Conservation (phyloP, 192 early-diverging fungal genomes). For the Martensiomyces pterosporus region DNA sequence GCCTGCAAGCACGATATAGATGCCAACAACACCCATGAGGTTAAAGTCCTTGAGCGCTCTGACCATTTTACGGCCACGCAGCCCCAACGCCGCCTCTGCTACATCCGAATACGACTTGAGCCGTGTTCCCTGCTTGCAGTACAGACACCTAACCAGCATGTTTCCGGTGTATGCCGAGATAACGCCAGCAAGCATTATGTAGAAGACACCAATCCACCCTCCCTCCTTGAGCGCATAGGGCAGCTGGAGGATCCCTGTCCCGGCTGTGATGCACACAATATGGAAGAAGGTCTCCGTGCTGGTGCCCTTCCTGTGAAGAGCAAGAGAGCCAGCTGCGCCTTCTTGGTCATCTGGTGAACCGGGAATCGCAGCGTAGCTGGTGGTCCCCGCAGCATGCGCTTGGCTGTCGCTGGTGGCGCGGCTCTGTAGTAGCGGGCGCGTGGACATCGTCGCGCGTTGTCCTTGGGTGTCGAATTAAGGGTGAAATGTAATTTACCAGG, state of each 20-base stretch:
- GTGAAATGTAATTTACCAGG: too few species aligned
- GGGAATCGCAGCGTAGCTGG: too few species aligned
- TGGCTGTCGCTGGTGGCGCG: too few species aligned
- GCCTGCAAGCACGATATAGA: constrained; percentile 74
- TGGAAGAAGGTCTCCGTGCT: constrained; percentile 43
- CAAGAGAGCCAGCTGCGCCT: too few species aligned
- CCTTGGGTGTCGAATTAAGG: too few species aligned
- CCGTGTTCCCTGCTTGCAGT: constrained; percentile 60
- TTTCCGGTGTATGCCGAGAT: constrained; percentile 70
- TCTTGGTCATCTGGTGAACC: too few species aligned
- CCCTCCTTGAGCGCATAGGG: constrained; percentile 72
- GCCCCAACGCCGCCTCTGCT: constrained; percentile 70
- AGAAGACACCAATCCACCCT: constrained; percentile 73
- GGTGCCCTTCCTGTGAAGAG: constrained; percentile 14
- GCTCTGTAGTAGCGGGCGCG: too few species aligned
- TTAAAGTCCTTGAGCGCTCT: constrained; percentile 58
- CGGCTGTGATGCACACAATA: constrained; percentile 68
- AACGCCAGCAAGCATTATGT: constrained; percentile 64
- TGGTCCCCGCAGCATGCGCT: too few species aligned
- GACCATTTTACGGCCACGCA: constrained; percentile 54
- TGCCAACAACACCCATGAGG: constrained; percentile 61
- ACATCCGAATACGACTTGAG: constrained; percentile 63
- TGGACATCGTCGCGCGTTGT: too few species aligned
- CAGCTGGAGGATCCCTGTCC: constrained; percentile 77
- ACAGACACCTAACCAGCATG: constrained; percentile 69